Base-by-base conservation (phyloP, 768 basidiomycete genomes). In the Cyathus striatus region DNA sequence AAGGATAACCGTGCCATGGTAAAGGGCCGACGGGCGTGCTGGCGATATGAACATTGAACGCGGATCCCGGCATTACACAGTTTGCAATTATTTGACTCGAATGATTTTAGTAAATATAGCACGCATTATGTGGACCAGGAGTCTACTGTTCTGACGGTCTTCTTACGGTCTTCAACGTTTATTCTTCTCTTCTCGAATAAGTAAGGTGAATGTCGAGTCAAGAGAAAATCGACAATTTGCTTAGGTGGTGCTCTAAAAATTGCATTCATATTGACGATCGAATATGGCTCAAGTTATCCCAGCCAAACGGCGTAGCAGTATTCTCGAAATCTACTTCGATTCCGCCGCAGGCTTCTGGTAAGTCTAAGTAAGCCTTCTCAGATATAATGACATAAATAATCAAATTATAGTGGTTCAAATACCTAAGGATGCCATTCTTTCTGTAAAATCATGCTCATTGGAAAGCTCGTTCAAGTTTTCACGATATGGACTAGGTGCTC, bases 361-460 rank as follows among this genome's bases (percentile, higher is more conserved):
- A 53, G 72, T 52, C 5, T 23, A 4, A 33, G 27, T 4, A 43
- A n/a, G n/a, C n/a, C n/a, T n/a, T n/a, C n/a, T n/a, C n/a, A n/a
- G n/a, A n/a, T n/a, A n/a, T n/a, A n/a, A n/a, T n/a, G n/a, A n/a
- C n/a, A n/a, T n/a, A n/a, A n/a, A n/a, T n/a, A n/a, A n/a, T n/a
- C n/a, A n/a, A n/a, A 32, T 40, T 26, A 37, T 38, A 88, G 86
- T 87, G 39, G 81, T 78, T 6, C 68, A 67, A 25, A 86, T 87
- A 52, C 79, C 83, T 25, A 84, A 79, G 60, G 47, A 64, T 42
- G 68, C 75, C 35, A 72, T 87, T 16, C 66, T 89, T 16, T 87
- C 86, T 23, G 73, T 70, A 35, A 70, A 69, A 49, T 75, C 76
- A 1, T 82, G 77, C 58, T 65, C 70, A 32, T 55, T 80, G 36